A percentile compares a stretch with the other conserved stretches of the same genome.
phyloP scores from a whole-genome alignment of 2,329 filamentous ascomycete species.

The Penicillium paneum region DNA sequence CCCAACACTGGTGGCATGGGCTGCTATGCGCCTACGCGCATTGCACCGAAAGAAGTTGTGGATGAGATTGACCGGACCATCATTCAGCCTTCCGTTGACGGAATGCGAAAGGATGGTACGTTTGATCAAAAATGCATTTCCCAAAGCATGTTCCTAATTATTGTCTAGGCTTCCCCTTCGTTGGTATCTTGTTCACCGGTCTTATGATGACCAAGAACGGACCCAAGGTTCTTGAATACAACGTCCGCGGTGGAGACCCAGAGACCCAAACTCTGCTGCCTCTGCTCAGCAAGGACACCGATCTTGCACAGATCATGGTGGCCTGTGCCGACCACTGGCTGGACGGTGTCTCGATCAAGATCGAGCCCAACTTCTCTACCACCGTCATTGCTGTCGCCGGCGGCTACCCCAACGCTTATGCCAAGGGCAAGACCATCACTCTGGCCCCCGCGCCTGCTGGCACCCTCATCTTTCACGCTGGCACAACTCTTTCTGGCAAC shows the following conservation, averaged over 20 bases:
- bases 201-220: constrained; percentile 84
- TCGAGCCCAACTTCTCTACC: constrained; percentile 70
- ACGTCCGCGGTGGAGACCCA: constrained; percentile 87
- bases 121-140: constrained; percentile 68
- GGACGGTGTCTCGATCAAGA: constrained; percentile 63
- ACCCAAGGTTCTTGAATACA: constrained; percentile 85
- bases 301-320: constrained; percentile 84
- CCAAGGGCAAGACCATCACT: constrained; percentile 68
- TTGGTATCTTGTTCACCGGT: constrained; percentile 55
- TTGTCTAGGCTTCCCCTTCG: constrained; percentile 40
- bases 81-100: constrained; percentile 83
- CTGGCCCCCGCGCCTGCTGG: constrained; percentile 54
- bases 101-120: constrained; percentile 74
- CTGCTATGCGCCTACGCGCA: constrained; percentile 87
- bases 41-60: constrained; percentile 71
- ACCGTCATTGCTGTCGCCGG: constrained; percentile 93
- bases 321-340: constrained; percentile 76
- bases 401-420: constrained; percentile 83
- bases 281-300: constrained; percentile 71
- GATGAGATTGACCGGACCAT: constrained; percentile 75
- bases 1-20: constrained; percentile 98
- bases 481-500: constrained; percentile 64
- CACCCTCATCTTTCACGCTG: constrained; percentile 86
- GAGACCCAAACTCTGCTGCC: constrained; percentile 85
- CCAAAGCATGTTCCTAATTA: constrained; percentile 52